Conservation (phyloP, 768 basidiomycete species). For the Cantharellus cinnabarinus region DNA sequence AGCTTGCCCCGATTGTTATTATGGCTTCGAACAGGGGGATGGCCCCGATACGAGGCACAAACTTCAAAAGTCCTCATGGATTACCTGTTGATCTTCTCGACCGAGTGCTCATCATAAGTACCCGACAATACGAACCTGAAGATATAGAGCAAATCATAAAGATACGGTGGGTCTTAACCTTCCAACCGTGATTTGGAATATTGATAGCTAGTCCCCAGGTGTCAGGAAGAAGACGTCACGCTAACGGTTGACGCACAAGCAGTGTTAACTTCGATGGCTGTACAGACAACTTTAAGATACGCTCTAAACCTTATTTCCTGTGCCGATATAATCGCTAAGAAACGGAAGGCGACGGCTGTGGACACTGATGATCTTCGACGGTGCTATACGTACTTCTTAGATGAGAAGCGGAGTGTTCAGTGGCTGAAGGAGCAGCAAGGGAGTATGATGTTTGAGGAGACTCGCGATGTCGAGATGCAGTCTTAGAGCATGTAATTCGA, state of each 20-base stretch:
- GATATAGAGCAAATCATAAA: slow-evolving; percentile 85
- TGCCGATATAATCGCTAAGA: slow-evolving; percentile 64
- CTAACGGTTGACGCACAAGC: slow-evolving; percentile 49
- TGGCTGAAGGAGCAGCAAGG: slow-evolving; percentile 52
- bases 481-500: background rate
- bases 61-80: slow-evolving; percentile 85
- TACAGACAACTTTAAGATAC: slow-evolving; percentile 79
- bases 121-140: slow-evolving; percentile 59
- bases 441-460: slow-evolving; percentile 12
- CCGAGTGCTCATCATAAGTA: slow-evolving; percentile 88
- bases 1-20: slow-evolving; percentile 84
- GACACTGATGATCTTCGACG: slow-evolving; percentile 69
- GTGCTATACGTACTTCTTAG: slow-evolving; percentile 80
- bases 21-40: slow-evolving; percentile 97
- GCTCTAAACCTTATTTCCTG: slow-evolving; percentile 90
- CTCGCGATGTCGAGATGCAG: background rate
- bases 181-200: background rate
- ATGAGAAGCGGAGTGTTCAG: slow-evolving; percentile 79
- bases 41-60: slow-evolving; percentile 86
- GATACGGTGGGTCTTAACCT: slow-evolving; percentile 41
- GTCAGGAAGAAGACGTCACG: slow-evolving; percentile 88
- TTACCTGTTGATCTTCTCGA: slow-evolving; percentile 89
- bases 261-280: slow-evolving; percentile 77
- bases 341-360: slow-evolving; percentile 62
- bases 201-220: slow-evolving; percentile 23